A percentile compares a stretch with the other conserved stretches of the same genome.
Conservation (phyloP, 2,329 filamentous ascomycete species). For the Penicillium glabrum region DNA sequence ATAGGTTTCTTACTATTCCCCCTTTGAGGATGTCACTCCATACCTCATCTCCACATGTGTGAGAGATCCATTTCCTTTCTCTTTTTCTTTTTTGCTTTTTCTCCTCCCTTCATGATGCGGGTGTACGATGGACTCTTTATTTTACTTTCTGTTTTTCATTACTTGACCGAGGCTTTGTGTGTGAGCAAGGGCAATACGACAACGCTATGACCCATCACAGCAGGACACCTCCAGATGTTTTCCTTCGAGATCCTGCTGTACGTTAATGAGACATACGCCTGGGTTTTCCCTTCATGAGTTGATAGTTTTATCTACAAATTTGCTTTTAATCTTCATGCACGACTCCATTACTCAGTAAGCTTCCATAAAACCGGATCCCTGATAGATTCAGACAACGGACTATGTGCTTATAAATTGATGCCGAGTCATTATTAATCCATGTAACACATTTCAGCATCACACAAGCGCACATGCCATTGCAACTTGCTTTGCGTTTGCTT, state of each 20-base stretch:
- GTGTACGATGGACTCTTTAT: conserved; percentile 20
- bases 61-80: conserved; percentile 2
- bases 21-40: conserved; percentile 12
- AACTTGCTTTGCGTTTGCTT: not conserved
- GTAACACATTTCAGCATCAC: not conserved
- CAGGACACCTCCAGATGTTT: conserved; percentile 24
- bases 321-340: not conserved
- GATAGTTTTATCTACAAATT: conserved; percentile 19
- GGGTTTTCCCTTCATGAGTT: conserved; percentile 13
- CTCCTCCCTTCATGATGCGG: conserved; percentile 14
- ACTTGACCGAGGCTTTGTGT: conserved; percentile 8
- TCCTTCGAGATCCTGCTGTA: conserved; percentile 20
- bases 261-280: conserved; percentile 19
- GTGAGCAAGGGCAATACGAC: conserved; percentile 15
- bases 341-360: not conserved
- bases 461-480: not conserved
- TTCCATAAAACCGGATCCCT: no score
- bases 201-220: conserved; percentile 21
- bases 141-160: conserved; percentile 10
- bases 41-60: conserved; percentile 10
- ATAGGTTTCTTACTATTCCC: conserved; percentile 21
- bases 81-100: not conserved
- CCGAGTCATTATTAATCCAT: not conserved
- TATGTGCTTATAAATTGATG: not conserved
- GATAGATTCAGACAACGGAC: not conserved